These are phyloP conservation scores for Cyclotella baltica DNA, from an alignment of 108 stramenopile genomes.

Conservation along the genomic window DNA sequence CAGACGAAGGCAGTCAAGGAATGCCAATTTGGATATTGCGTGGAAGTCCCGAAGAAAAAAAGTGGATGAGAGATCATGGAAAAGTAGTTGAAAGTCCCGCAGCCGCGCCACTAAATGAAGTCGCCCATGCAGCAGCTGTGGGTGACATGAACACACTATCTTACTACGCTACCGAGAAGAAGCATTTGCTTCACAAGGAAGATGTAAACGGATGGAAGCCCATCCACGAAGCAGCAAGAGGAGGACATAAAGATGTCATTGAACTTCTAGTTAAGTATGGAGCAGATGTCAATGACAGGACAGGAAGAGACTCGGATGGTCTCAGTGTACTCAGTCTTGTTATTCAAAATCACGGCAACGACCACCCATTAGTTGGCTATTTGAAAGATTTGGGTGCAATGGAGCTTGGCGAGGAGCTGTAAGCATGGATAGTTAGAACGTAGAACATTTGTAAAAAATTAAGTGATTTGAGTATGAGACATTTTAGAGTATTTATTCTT, in stretches of 20 bases:
- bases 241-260: slow-evolving; percentile 47
- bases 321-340: slow-evolving; percentile 31
- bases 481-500: too few relatives aligned
- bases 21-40: slow-evolving; percentile 54
- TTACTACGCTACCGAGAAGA: slow-evolving; percentile 26
- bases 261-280: slow-evolving; percentile 43
- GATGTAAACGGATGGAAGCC: slow-evolving; percentile 62
- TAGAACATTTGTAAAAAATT: neutral
- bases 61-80: slow-evolving; percentile 48
- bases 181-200: slow-evolving; percentile 44
- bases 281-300: slow-evolving; percentile 44
- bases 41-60: slow-evolving; percentile 44
- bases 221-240: slow-evolving; percentile 55
- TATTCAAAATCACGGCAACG: slow-evolving; percentile 37
- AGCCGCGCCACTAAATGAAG: slow-evolving; percentile 41
- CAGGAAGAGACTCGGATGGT: slow-evolving; percentile 28
- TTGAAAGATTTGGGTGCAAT: slow-evolving; percentile 55
- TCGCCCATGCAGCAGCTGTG: slow-evolving; percentile 44
- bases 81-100: slow-evolving; percentile 42
- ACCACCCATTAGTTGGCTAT: slow-evolving; percentile 54
- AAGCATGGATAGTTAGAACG: neutral
- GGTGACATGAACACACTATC: slow-evolving; percentile 44
- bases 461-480: too few relatives aligned
- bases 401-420: slow-evolving; percentile 55
- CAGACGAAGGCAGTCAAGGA: slow-evolving; percentile 36